These are phyloP conservation scores for Thozetella sp. DNA, from an alignment of 495 filamentous ascomycete genomes.

Conservation along the genomic window DNA sequence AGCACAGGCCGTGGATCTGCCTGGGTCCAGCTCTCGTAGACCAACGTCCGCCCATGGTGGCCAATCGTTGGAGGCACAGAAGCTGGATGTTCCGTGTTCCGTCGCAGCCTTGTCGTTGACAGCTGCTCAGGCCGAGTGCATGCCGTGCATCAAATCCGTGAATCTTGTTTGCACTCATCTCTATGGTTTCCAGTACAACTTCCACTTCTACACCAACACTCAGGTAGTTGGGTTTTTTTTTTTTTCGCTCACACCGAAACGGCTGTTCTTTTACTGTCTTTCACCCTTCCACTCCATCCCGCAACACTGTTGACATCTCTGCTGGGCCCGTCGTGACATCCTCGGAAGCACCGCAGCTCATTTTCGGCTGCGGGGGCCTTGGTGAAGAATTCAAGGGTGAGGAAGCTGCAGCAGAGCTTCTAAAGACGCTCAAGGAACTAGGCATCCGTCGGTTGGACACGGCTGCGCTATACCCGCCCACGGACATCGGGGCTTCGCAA, in stretches of 20 bases:
- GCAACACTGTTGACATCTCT: too few relatives aligned
- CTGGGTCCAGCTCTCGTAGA: not conserved
- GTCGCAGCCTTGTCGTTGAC: not conserved
- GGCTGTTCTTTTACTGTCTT: too few relatives aligned
- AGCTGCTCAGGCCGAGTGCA: too few relatives aligned
- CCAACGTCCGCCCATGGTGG: not conserved
- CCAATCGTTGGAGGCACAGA: not conserved
- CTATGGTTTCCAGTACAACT: too few relatives aligned
- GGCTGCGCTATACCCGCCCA: constrained; percentile 6
- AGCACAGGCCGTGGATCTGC: not conserved
- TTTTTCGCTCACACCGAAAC: too few relatives aligned
- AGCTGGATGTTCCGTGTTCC: not conserved
- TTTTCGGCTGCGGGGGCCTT: not conserved
- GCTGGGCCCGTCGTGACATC: too few relatives aligned
- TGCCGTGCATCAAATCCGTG: too few relatives aligned
- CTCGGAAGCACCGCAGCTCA: too few relatives aligned
- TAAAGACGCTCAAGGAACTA: not conserved
- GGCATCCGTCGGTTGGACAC: constrained; percentile 4
- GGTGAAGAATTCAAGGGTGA: not conserved
- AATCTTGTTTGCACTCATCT: too few relatives aligned
- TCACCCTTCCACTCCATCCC: too few relatives aligned
- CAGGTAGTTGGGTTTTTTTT: too few relatives aligned
- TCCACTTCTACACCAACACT: too few relatives aligned
- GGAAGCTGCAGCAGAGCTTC: not conserved
- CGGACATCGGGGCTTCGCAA: constrained; percentile 2